Conservation (phyloP, 2,329 filamentous ascomycete genomes). For the Clonostachys rosea region DNA sequence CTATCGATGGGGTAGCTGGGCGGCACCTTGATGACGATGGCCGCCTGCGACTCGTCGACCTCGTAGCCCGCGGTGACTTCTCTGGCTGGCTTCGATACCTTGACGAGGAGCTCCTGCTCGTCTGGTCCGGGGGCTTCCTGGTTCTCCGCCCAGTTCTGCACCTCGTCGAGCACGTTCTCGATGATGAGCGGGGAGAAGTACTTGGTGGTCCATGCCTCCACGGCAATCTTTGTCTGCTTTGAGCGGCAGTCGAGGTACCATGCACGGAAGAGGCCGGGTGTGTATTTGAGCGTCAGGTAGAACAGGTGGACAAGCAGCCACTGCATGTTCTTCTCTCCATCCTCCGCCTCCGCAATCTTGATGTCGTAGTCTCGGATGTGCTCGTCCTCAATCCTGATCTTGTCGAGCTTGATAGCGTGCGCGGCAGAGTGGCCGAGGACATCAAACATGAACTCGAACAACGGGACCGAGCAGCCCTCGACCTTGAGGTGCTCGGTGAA, state of each 20-base stretch:
- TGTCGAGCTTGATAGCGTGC: conserved; percentile 68
- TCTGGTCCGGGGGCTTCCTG: conserved; percentile 42
- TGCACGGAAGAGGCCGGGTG: conserved; percentile 71
- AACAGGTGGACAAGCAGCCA: conserved; percentile 84
- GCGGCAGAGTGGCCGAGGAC: conserved; percentile 76
- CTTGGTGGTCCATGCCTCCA: conserved; percentile 82
- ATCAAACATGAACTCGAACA: conserved; percentile 79
- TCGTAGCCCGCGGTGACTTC: conserved; percentile 84
- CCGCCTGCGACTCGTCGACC: conserved; percentile 80
- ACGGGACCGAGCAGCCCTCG: conserved; percentile 59
- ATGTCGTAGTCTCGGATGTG: conserved; percentile 53
- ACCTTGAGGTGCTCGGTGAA: conserved; percentile 78
- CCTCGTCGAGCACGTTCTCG: conserved; percentile 59
- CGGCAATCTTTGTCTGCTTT: conserved; percentile 72
- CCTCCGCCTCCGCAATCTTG: conserved; percentile 47
- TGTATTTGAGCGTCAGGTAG: conserved; percentile 73
- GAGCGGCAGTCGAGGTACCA: conserved; percentile 84
- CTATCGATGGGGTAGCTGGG: conserved; percentile 76
- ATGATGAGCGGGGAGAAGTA: conserved; percentile 73
- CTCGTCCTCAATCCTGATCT: conserved; percentile 53
- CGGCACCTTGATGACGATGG: conserved; percentile 78
- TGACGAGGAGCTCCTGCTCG: conserved; percentile 58
- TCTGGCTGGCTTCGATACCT: conserved; percentile 63
- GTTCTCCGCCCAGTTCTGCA: conserved; percentile 59
- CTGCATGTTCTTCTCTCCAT: conserved; percentile 69